Base-by-base conservation (phyloP, 306 rosid genomes). In the Mimosa bimucronata region DNA sequence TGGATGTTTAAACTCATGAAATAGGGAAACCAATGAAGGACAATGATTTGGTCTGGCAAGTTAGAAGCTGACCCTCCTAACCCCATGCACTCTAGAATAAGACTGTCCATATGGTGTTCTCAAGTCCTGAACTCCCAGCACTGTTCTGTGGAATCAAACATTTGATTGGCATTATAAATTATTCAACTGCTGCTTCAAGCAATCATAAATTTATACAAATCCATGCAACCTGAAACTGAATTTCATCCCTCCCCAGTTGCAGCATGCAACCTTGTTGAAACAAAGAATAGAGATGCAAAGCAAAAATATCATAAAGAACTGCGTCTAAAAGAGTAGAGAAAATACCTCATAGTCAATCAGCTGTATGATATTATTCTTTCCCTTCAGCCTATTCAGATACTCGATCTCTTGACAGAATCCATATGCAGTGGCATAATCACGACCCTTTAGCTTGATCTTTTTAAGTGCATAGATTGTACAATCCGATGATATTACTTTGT, bases 351-450 rank as follows among this genome's bases (percentile, higher is more conserved):
- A 90, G 83, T 95, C 98, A 72, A 95, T 81, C 76, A 92, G 97
- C 85, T 95, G 98, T 87, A 95, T 95, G 21, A 95, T 91, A 75
- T 95, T 87, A 86, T 86, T 83, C 81, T 88, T 92, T 81, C 98
- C 98, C 85, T 88, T 91, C 92, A 95, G 85, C 83, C 85, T 90
- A 80, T 91, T 87, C 83, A 95, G 86, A 88, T 95, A 95, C 86
- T 88, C 98, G 25, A 95, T 95, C 86, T 95, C 98, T 89, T 95
- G 98, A 89, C 98, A 95, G 80, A 95, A 95, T n/a, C 98, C 97
- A 82, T 61, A 93, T 60, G 98, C 98, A 61, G 98, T 95, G 73
- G 98, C 89, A 72, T 92, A 92, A 85, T 95, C 98, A 71, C 98
- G 98, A 53, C 98, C 98, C 85, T 89, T 95, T 23, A 95, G 92